Evolutionary conservation across 169 alveolate genomes (phyloP).

Genomic region (Miamiensis avidus): DNA sequence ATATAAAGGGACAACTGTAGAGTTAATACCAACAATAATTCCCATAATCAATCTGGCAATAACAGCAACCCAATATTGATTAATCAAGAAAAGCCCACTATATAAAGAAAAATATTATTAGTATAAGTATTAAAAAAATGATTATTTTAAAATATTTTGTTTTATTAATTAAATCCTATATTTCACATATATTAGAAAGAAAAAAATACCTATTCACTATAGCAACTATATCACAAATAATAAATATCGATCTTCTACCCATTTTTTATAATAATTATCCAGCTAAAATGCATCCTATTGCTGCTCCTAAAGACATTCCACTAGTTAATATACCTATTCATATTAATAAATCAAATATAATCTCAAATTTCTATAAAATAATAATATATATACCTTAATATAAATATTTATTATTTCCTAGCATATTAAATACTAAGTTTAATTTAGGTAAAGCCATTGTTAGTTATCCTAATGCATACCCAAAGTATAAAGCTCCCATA

Average conservation of each 20-base stretch:
- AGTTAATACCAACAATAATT: constrained; percentile 12
- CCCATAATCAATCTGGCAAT: constrained; percentile 30
- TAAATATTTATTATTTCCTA: not conserved
- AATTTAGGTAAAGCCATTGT: not conserved
- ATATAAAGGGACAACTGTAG: constrained; percentile 10
- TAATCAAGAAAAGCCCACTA: too few relatives aligned
- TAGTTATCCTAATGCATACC: not conserved
- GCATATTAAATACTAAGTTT: not conserved
- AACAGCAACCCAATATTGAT: too few relatives aligned
- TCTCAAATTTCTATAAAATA: too few relatives aligned
- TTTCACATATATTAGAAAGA: too few relatives aligned
- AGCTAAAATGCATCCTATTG: not conserved
- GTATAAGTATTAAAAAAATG: too few relatives aligned
- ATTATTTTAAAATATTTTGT: too few relatives aligned
- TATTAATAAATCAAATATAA: too few relatives aligned
- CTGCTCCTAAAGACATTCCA: not conserved
- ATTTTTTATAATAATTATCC: not conserved
- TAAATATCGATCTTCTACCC: not conserved
- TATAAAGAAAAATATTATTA: too few relatives aligned
- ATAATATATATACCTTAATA: not conserved
- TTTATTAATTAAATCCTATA: too few relatives aligned
- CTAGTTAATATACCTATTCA: not conserved
- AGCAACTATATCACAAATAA: not conserved
- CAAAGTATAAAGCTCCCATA: not conserved
- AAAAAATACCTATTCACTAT: not conserved